Conservation (phyloP, 495 filamentous ascomycete species). For the Antarctomyces pellizariae region DNA sequence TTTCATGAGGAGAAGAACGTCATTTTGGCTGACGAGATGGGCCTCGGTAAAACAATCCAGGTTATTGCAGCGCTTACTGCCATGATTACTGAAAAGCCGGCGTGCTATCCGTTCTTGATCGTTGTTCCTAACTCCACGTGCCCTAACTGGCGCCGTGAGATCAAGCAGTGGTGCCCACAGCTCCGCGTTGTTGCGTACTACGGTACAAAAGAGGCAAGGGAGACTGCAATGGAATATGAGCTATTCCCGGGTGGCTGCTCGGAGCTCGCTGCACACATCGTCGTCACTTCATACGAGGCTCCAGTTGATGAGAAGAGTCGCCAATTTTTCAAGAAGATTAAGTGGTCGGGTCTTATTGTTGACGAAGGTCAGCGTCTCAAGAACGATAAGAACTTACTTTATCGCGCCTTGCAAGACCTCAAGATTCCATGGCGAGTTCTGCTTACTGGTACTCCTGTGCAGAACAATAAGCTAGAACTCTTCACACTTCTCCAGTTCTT, state of each 20-base stretch:
- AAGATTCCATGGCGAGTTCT: constrained; percentile 61
- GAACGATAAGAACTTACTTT: constrained; percentile 69
- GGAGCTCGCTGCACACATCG: constrained; percentile 61
- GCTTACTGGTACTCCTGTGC: constrained; percentile 74
- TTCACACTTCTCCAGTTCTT: constrained; percentile 93
- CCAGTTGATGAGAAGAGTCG: constrained; percentile 43
- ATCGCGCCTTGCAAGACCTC: constrained; percentile 43
- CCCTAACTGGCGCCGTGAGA: constrained; percentile 90
- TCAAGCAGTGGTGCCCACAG: constrained; percentile 77
- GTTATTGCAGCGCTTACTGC: constrained; percentile 63
- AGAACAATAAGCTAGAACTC: constrained; percentile 84
- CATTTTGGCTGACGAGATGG: constrained; percentile 98
- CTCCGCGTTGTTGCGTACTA: constrained; percentile 82
- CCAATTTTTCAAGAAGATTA: constrained; percentile 35
- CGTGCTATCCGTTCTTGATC: constrained; percentile 78
- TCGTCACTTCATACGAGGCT: constrained; percentile 86
- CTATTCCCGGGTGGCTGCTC: constrained; percentile 37
- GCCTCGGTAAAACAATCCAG: constrained; percentile 93
- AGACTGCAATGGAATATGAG: constrained; percentile 52
- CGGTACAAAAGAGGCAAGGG: constrained; percentile 44
- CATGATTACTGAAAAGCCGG: constrained; percentile 47
- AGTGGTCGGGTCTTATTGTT: constrained; percentile 76
- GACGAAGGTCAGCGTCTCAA: constrained; percentile 96
- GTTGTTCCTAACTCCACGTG: constrained; percentile 89
- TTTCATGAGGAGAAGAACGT: constrained; percentile 60